A percentile compares a stretch with the other conserved stretches of the same genome.
Evolutionary conservation across 352 stramenopile species (phyloP).

Genomic region (Lagenidium giganteum): DNA sequence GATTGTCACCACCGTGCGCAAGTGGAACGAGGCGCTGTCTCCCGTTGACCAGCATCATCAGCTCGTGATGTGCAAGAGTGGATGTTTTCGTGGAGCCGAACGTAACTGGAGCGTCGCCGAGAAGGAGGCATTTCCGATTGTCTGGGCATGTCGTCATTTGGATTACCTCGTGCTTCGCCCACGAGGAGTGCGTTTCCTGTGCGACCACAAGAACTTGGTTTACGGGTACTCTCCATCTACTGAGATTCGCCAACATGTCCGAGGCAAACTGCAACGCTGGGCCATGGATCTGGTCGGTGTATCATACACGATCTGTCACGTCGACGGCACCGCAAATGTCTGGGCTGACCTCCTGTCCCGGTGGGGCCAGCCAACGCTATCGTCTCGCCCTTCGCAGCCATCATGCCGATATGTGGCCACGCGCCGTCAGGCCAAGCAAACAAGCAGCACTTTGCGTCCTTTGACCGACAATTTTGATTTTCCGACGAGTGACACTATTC

Average conservation of each 20-base stretch:
- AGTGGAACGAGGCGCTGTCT: not conserved
- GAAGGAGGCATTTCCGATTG: slow-evolving; percentile 8
- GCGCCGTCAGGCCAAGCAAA: too few species aligned
- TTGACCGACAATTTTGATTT: too few species aligned
- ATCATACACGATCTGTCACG: slow-evolving; percentile 4
- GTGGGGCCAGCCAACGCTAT: too few species aligned
- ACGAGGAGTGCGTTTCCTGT: slow-evolving; percentile 16
- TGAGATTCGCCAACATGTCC: slow-evolving; percentile 11
- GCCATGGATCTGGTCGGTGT: slow-evolving; percentile 4
- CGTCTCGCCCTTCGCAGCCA: too few species aligned
- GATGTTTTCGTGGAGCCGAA: slow-evolving; percentile 1
- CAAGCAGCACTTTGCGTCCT: too few species aligned
- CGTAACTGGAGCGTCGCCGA: slow-evolving; percentile 8
- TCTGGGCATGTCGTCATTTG: slow-evolving; percentile 7
- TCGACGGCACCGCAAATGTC: slow-evolving; percentile 7
- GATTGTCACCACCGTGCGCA: slow-evolving; percentile 11
- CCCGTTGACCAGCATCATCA: slow-evolving; percentile 8
- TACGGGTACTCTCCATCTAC: slow-evolving; percentile 11
- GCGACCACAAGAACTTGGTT: slow-evolving; percentile 13
- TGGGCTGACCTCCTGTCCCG: slow-evolving; percentile 13
- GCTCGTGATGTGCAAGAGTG: slow-evolving; percentile 7
- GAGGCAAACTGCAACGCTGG: slow-evolving; percentile 9
- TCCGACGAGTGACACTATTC: not conserved
- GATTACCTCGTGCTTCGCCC: slow-evolving; percentile 6
- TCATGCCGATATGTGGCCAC: too few species aligned